phyloP scores from a whole-genome alignment of 2,329 filamentous ascomycete genomes.

The Beauveria scarabaeidicola region DNA sequence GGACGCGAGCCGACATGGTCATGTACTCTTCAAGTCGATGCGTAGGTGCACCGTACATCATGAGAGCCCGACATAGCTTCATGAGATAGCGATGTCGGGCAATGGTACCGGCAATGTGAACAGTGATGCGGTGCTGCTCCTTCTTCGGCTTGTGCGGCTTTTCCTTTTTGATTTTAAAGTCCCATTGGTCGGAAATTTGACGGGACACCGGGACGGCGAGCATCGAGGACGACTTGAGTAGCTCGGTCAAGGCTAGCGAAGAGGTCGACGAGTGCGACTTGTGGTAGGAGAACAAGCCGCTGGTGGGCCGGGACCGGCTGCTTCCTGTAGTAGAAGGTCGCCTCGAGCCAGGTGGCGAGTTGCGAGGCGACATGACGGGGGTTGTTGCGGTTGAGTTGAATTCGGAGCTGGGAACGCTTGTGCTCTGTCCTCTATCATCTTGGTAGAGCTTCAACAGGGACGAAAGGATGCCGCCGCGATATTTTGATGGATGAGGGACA shows the following conservation, averaged over 20 bases:
- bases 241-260: constrained; percentile 38
- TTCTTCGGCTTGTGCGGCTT: constrained; percentile 29
- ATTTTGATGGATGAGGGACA: constrained; percentile 57
- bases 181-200: constrained; percentile 34
- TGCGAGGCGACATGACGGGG: constrained; percentile 32
- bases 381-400: constrained; percentile 28
- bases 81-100: constrained; percentile 75
- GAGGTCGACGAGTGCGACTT: constrained; percentile 34
- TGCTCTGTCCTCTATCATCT: constrained; percentile 29
- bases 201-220: constrained; percentile 40
- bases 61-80: constrained; percentile 75
- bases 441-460: constrained; percentile 64
- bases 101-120: constrained; percentile 60
- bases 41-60: constrained; percentile 84
- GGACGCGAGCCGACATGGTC: constrained; percentile 78
- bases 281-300: constrained; percentile 33
- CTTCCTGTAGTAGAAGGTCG: constrained; percentile 29
- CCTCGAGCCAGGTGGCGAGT: constrained; percentile 33
- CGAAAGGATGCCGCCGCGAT: constrained; percentile 64
- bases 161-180: constrained; percentile 34
- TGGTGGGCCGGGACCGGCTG: constrained; percentile 26
- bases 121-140: constrained; percentile 38
- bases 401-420: constrained; percentile 28
- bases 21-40: constrained; percentile 90
- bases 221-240: constrained; percentile 46